Conservation (phyloP, 371 early-diverging fungal species). For the Mortierella sp. region DNA sequence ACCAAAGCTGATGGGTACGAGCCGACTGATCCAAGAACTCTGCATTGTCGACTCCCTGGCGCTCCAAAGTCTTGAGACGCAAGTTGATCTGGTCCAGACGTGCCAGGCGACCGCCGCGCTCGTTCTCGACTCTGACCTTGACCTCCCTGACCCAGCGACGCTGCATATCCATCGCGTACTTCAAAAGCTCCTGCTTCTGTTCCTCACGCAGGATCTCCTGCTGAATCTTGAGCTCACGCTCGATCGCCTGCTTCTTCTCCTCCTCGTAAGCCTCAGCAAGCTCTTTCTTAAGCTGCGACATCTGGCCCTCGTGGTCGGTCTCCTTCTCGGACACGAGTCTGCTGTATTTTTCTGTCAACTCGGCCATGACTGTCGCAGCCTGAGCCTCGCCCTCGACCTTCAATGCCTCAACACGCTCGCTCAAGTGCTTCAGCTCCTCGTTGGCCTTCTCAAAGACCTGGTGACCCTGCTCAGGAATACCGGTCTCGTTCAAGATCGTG, state of each 20-base stretch:
- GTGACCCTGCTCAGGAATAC: constrained; percentile 55
- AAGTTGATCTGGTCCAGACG: constrained; percentile 82
- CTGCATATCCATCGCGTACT: constrained; percentile 67
- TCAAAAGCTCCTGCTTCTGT: constrained; percentile 58
- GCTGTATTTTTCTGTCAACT: constrained; percentile 50
- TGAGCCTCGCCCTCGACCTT: constrained; percentile 56
- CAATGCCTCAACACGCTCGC: constrained; percentile 49
- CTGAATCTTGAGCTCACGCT: constrained; percentile 58
- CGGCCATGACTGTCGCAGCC: constrained; percentile 53
- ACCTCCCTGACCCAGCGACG: constrained; percentile 75
- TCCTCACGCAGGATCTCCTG: constrained; percentile 55
- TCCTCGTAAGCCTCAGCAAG: constrained; percentile 55
- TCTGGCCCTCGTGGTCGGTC: constrained; percentile 42
- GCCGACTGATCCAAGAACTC: constrained; percentile 66
- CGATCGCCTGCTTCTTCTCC: constrained; percentile 54
- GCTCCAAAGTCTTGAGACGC: constrained; percentile 81
- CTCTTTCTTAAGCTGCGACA: constrained; percentile 57
- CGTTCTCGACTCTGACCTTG: constrained; percentile 84
- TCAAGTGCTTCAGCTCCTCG: constrained; percentile 49
- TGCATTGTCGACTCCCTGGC: constrained; percentile 68
- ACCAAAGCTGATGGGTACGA: constrained; percentile 66
- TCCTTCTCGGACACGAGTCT: constrained; percentile 36
- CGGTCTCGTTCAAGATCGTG: constrained; percentile 50
- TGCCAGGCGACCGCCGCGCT: constrained; percentile 92
- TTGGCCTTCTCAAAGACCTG: constrained; percentile 55